Evolutionary conservation across 805 yeast species (phyloP).

Genomic region (Candida stauntonica): DNA sequence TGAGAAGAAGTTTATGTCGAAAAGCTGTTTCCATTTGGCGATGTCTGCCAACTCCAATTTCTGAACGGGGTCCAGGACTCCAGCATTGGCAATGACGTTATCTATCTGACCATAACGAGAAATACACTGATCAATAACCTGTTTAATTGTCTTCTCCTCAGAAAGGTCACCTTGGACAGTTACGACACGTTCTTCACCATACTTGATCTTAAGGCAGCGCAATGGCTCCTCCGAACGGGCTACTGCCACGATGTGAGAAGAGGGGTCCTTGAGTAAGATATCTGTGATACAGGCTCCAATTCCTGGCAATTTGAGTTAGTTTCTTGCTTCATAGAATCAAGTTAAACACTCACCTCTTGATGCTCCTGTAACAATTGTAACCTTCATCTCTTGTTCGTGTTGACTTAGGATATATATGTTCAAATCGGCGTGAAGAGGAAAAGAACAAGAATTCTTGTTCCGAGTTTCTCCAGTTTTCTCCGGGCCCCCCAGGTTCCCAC

Average conservation of each 20-base stretch:
- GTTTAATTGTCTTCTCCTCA: conserved; percentile 31
- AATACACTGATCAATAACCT: conserved; percentile 43
- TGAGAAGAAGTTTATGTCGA: conserved; percentile 76
- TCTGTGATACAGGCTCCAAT: conserved; percentile 77
- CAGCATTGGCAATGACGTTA: conserved; percentile 74
- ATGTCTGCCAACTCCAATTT: conserved; percentile 49
- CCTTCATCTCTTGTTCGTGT: conserved; percentile 29
- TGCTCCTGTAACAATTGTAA: conserved; percentile 55
- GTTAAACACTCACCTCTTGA: conserved; percentile 44
- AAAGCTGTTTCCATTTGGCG: conserved; percentile 56
- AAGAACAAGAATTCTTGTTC: too few species aligned
- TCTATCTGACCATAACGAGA: conserved; percentile 53
- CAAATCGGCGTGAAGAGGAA: too few species aligned
- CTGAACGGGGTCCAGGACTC: conserved; percentile 74
- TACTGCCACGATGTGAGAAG: conserved; percentile 55
- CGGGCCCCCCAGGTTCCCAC: too few species aligned
- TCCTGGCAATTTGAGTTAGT: conserved; percentile 36
- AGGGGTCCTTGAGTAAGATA: conserved; percentile 35
- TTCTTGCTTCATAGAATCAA: background rate
- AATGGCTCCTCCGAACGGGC: conserved; percentile 60
- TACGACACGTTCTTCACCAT: conserved; percentile 45
- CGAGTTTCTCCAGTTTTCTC: too few species aligned
- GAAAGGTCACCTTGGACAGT: conserved; percentile 61
- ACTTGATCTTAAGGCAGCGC: conserved; percentile 36
- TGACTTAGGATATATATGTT: too few species aligned